phyloP scores from a whole-genome alignment of 228 moss, liverwort and hornwort genomes.

The Sphagnum fallax region DNA sequence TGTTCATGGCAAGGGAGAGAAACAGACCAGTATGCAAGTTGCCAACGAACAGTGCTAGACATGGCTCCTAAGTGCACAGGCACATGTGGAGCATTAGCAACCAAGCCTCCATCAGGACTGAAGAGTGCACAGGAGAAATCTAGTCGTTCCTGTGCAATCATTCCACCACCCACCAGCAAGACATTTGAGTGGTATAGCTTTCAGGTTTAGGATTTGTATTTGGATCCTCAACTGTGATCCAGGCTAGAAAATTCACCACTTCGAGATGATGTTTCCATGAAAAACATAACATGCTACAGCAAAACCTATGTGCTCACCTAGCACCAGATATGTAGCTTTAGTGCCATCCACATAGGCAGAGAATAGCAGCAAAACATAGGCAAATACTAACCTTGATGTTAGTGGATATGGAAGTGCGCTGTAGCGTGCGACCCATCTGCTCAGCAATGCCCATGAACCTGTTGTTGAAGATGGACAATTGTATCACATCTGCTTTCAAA shows the following conservation, averaged over 20 bases:
- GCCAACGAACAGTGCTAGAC: slow-evolving; percentile 97
- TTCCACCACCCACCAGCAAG: neutral
- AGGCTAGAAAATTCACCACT: no score
- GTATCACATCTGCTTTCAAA: slow-evolving; percentile 79
- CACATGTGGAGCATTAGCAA: slow-evolving; percentile 97
- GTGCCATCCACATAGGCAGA: no score
- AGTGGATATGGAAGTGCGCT: slow-evolving; percentile 97
- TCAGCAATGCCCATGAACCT: slow-evolving; percentile 99
- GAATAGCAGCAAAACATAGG: no score
- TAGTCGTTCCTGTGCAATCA: slow-evolving; percentile 55
- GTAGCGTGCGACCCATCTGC: slow-evolving; percentile 98
- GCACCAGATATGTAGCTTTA: no score
- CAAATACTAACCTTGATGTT: slow-evolving; percentile 57
- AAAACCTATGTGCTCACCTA: no score
- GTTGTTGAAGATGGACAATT: slow-evolving; percentile 96
- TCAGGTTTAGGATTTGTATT: neutral
- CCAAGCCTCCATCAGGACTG: slow-evolving; percentile 89
- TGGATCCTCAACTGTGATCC: no score
- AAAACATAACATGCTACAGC: no score
- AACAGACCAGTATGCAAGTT: slow-evolving; percentile 59
- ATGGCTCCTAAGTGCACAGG: slow-evolving; percentile 98
- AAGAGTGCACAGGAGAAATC: slow-evolving; percentile 98
- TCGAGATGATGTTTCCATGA: no score
- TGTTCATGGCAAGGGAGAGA: no score
- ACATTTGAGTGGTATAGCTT: neutral